Percentiles rank a stretch among this genome's conserved stretches.
These are phyloP conservation scores for Daldinia loculata DNA, from an alignment of 495 filamentous ascomycete genomes.

Conservation along the genomic window DNA sequence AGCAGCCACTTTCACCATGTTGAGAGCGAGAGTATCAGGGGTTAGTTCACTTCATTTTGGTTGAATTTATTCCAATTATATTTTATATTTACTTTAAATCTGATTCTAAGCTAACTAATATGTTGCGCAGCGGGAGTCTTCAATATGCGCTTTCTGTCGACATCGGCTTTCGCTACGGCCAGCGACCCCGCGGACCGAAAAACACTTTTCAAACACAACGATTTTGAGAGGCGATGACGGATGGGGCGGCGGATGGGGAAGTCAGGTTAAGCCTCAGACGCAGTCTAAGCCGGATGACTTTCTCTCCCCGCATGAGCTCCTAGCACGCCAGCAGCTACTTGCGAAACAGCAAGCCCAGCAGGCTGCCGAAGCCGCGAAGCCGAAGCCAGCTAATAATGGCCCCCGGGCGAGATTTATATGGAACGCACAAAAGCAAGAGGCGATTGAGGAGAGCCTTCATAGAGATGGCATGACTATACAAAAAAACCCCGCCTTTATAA, in stretches of 20 bases:
- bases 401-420: constrained; percentile 22
- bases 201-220: constrained; percentile 31
- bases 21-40: constrained; percentile 42
- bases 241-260: constrained; percentile 33
- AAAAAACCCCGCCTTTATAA: neutral
- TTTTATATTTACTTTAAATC: neutral
- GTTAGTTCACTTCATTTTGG: constrained; percentile 11
- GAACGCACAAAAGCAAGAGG: constrained; percentile 31
- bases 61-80: neutral
- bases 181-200: constrained; percentile 17
- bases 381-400: neutral
- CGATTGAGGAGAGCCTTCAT: constrained; percentile 24
- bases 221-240: constrained; percentile 12
- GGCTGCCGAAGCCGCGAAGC: constrained; percentile 15
- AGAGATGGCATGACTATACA: constrained; percentile 4
- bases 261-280: constrained; percentile 3
- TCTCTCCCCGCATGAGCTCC: constrained; percentile 29
- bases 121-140: constrained; percentile 35
- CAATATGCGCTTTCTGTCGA: constrained; percentile 45
- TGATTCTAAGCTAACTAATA: constrained; percentile 20
- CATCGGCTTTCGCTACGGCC: constrained; percentile 35
- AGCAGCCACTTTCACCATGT: constrained; percentile 37
- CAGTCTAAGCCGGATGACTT: constrained; percentile 17
- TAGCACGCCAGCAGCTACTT: constrained; percentile 31
- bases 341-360: constrained; percentile 13